Conservation (phyloP, 176 grass and related monocot genomes). For the Typha latifolia region DNA sequence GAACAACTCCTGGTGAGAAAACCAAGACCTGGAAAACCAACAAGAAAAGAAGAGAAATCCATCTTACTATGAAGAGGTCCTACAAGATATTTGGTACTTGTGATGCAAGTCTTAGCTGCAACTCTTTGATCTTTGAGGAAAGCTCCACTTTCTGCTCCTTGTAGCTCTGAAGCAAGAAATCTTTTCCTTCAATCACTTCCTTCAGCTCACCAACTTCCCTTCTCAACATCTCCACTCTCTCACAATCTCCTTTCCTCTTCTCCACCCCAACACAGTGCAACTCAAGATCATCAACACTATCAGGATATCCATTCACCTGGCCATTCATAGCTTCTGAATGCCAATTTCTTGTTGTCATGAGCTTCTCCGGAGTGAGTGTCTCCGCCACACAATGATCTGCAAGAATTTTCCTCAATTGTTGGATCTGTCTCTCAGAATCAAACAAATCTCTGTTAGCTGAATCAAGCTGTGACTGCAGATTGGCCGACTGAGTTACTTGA, state of each 20-base stretch:
- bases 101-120: slow-evolving; percentile 61
- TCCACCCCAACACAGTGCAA: slow-evolving; percentile 34
- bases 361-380: slow-evolving; percentile 35
- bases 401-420: slow-evolving; percentile 67
- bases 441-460: slow-evolving; percentile 71
- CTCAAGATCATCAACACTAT: slow-evolving; percentile 38
- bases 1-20: not conserved
- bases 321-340: slow-evolving; percentile 37
- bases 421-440: slow-evolving; percentile 62
- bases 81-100: slow-evolving; percentile 67
- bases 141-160: slow-evolving; percentile 88
- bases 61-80: not conserved
- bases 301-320: slow-evolving; percentile 43
- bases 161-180: slow-evolving; percentile 91
- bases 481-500: slow-evolving; percentile 46
- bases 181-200: slow-evolving; percentile 81
- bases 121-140: slow-evolving; percentile 70
- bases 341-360: slow-evolving; percentile 35
- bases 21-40: not conserved
- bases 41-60: not conserved
- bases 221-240: slow-evolving; percentile 59
- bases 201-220: slow-evolving; percentile 62
- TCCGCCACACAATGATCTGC: slow-evolving; percentile 53
- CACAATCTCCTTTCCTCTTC: slow-evolving; percentile 43
- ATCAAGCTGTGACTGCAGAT: slow-evolving; percentile 74